These are phyloP conservation scores for Tetradesmus obliquus DNA, from an alignment of 139 green algal genomes.

Conservation along the genomic window DNA sequence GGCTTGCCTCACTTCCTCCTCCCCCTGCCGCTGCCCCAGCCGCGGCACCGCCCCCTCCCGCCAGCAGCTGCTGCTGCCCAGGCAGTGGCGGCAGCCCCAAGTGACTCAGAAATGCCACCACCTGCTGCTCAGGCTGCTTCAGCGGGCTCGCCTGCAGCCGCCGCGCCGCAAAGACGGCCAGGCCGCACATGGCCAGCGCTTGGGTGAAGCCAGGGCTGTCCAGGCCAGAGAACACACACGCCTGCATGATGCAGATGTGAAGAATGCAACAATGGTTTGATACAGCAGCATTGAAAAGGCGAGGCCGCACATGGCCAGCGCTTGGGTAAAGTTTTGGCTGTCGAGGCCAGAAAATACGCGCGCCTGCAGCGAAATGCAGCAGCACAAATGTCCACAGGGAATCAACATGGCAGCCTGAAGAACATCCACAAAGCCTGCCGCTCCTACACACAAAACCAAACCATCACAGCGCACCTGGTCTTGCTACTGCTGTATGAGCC, in stretches of 20 bases:
- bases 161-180: constrained; percentile 24
- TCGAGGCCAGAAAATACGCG: background rate
- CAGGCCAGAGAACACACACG: background rate
- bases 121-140: constrained; percentile 25
- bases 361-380: background rate
- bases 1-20: background rate
- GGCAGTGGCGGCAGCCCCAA: constrained; percentile 41
- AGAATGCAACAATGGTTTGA: background rate
- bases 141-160: background rate
- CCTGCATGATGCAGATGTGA: constrained; percentile 8
- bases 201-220: background rate
- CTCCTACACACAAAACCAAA: background rate
- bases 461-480: background rate
- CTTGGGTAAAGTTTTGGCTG: background rate
- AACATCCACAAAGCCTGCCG: background rate
- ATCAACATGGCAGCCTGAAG: no score
- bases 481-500: background rate
- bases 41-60: background rate
- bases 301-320: constrained; percentile 37
- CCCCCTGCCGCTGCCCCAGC: background rate
- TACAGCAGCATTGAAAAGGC: background rate
- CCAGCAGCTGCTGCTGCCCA: constrained; percentile 12
- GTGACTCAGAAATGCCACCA: constrained; percentile 38
- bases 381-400: no score
- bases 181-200: constrained; percentile 38